These are phyloP conservation scores for Phytophthora macrochlamydospora DNA, from an alignment of 352 stramenopile genomes.

Conservation along the genomic window DNA sequence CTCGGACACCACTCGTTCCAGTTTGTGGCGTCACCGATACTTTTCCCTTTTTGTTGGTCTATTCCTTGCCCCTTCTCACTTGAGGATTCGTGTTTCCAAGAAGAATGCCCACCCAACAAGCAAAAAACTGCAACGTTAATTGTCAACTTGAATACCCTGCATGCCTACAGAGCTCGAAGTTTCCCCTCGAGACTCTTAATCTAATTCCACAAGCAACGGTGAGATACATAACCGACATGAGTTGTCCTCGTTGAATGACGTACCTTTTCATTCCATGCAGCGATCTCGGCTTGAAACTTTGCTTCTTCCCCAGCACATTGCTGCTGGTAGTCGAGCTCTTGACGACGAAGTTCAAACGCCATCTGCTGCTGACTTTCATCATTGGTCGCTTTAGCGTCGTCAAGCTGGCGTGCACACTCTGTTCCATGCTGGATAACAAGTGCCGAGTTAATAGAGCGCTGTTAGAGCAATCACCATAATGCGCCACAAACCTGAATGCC, in stretches of 20 bases:
- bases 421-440: slow-evolving; percentile 25
- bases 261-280: slow-evolving; percentile 43
- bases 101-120: no score
- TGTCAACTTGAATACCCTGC: neutral
- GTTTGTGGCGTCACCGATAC: no score
- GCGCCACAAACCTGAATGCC: slow-evolving; percentile 33
- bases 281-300: slow-evolving; percentile 28
- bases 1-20: no score
- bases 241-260: neutral
- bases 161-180: slow-evolving; percentile 18
- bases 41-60: no score
- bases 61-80: no score
- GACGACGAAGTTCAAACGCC: slow-evolving; percentile 33
- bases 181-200: slow-evolving; percentile 32
- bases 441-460: neutral
- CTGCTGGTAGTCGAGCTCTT: slow-evolving; percentile 34
- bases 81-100: no score
- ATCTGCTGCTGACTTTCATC: slow-evolving; percentile 26
- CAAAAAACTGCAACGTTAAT: neutral
- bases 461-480: neutral
- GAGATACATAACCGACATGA: no score
- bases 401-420: slow-evolving; percentile 18
- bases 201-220: slow-evolving; percentile 7
- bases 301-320: slow-evolving; percentile 33
- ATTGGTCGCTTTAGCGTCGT: slow-evolving; percentile 9